phyloP scores from a whole-genome alignment of 306 rosid genomes.

The Cucumis melo region DNA sequence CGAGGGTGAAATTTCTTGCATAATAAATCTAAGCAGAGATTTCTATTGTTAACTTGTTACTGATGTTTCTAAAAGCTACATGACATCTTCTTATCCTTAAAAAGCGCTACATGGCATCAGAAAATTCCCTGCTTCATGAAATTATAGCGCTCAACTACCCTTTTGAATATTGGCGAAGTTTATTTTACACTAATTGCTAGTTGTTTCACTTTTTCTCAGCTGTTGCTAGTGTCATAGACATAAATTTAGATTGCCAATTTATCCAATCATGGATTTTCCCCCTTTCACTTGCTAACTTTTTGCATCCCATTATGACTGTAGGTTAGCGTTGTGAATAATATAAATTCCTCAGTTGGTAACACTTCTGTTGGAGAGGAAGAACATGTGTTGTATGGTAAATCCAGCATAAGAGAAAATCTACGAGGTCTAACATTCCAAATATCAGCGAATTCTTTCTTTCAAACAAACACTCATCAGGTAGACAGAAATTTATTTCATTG shows the following conservation, averaged over 20 bases:
- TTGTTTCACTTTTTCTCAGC: neutral
- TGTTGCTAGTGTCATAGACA: neutral
- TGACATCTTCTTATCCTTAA: neutral
- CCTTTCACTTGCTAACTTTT: neutral
- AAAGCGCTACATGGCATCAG: neutral
- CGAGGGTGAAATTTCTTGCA: neutral
- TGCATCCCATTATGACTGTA: conserved; percentile 17
- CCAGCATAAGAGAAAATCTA: conserved; percentile 71
- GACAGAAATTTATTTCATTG: conserved; percentile 3
- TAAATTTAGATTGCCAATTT: neutral
- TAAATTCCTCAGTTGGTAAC: conserved; percentile 84
- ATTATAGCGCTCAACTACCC: neutral
- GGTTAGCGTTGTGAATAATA: conserved; percentile 78
- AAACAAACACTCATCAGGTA: conserved; percentile 88
- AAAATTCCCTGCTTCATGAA: neutral
- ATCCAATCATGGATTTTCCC: neutral
- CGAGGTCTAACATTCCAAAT: conserved; percentile 86
- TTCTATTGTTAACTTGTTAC: too few species aligned
- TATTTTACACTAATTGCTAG: neutral
- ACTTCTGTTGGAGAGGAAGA: conserved; percentile 92
- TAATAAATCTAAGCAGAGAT: neutral
- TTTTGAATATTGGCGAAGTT: neutral
- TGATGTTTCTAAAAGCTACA: neutral
- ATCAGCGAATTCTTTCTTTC: conserved; percentile 96
- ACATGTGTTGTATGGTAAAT: conserved; percentile 67